Conservation (phyloP, 345 rosid genomes). For the Conringia planisiliqua region DNA sequence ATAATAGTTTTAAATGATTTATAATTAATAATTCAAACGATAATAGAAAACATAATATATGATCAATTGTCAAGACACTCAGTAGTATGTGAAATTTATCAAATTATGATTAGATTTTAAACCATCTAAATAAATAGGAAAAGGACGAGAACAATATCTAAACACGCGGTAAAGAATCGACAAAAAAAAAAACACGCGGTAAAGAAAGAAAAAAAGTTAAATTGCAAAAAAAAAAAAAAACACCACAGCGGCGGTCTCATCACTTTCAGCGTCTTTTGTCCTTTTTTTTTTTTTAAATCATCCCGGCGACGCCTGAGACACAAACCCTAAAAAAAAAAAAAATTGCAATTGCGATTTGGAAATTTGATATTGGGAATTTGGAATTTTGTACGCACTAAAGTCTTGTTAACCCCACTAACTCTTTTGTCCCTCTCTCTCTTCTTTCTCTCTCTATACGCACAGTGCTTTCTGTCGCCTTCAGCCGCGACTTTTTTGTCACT, state of each 20-base stretch:
- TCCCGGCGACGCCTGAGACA: conserved; percentile 9
- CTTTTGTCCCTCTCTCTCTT: conserved; percentile 23
- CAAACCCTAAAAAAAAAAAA: conserved; percentile 11
- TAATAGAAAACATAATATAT: too few species aligned
- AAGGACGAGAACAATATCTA: too few species aligned
- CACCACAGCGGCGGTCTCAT: not conserved
- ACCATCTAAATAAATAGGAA: too few species aligned
- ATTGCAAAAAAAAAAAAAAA: too few species aligned
- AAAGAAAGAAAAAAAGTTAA: too few species aligned
- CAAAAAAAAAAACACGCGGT: too few species aligned
- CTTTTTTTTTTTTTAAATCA: not conserved
- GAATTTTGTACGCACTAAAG: conserved; percentile 26
- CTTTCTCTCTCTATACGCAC: conserved; percentile 42
- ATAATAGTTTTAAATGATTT: too few species aligned
- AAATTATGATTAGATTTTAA: too few species aligned
- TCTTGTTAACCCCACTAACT: conserved; percentile 54
- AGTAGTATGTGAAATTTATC: too few species aligned
- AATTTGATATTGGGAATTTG: not conserved
- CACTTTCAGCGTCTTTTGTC: not conserved
- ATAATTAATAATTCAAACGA: too few species aligned
- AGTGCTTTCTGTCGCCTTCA: conserved; percentile 95
- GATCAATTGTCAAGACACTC: too few species aligned
- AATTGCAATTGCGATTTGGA: not conserved
- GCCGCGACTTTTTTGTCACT: conserved; percentile 65
- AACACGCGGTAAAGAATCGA: too few species aligned